Conservation (phyloP, 179 eudicot genomes). For the Drosera spatulata region DNA sequence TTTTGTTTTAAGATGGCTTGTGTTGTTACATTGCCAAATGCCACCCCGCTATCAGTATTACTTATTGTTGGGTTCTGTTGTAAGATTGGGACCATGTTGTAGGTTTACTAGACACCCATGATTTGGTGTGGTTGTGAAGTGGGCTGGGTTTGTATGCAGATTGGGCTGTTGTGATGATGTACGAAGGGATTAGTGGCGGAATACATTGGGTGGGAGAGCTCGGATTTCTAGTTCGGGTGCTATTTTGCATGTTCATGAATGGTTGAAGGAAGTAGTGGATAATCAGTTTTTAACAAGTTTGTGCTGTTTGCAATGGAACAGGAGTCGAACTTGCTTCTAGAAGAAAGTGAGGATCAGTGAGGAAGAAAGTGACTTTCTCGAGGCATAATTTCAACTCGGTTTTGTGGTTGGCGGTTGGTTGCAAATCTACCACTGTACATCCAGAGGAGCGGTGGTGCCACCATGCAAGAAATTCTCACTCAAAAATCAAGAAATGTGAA, state of each 20-base stretch:
- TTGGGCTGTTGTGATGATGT: too few species aligned
- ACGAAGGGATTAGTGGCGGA: too few species aligned
- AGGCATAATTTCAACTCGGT: constrained; percentile 38
- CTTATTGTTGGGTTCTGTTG: too few species aligned
- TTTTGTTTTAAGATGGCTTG: too few species aligned
- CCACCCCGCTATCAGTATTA: too few species aligned
- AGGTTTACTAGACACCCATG: too few species aligned
- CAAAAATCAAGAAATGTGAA: constrained; percentile 19
- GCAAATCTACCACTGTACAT: constrained; percentile 10
- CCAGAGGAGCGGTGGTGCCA: constrained; percentile 15
- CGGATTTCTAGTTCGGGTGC: too few species aligned
- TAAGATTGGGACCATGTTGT: too few species aligned
- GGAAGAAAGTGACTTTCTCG: constrained; percentile 57
- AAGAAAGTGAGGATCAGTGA: constrained; percentile 28
- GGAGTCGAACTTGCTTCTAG: constrained; percentile 15
- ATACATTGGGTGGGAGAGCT: too few species aligned
- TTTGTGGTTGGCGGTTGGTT: constrained; percentile 60
- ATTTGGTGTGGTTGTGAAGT: too few species aligned
- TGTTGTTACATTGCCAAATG: too few species aligned
- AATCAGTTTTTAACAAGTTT: constrained; percentile 15
- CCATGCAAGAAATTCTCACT: constrained; percentile 12
- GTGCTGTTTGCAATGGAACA: constrained; percentile 17
- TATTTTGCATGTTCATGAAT: not conserved
- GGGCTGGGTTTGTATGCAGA: too few species aligned
- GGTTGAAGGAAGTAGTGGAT: constrained; percentile 1